phyloP scores from a whole-genome alignment of 2,329 filamentous ascomycete species.

The Trichophaea hybrida region DNA sequence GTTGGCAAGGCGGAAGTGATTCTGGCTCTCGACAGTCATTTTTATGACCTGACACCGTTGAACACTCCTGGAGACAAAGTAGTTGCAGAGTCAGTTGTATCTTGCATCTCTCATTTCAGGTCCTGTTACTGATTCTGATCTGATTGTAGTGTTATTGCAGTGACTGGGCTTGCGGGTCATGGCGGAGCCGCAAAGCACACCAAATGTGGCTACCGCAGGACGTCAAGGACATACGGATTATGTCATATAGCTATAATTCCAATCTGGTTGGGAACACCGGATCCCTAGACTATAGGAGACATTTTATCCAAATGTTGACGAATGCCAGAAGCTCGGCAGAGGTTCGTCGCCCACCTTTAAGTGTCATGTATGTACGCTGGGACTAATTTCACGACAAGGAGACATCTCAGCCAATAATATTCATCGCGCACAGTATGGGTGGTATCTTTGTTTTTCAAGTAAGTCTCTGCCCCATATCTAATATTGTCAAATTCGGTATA shows the following conservation, averaged over 20 bases:
- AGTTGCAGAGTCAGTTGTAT: background rate
- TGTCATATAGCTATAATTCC: slow-evolving; percentile 6
- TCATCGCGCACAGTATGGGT: slow-evolving; percentile 8
- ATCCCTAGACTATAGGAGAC: background rate
- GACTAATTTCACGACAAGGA: background rate
- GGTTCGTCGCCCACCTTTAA: background rate
- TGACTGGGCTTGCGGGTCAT: slow-evolving; percentile 7
- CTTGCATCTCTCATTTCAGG: background rate
- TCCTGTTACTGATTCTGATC: background rate
- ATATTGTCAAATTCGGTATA: too few relatives aligned
- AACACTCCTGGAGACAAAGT: background rate
- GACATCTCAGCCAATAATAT: slow-evolving; percentile 1
- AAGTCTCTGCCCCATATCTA: background rate
- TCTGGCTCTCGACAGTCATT: too few relatives aligned
- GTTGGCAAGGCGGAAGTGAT: background rate
- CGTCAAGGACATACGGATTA: slow-evolving; percentile 2
- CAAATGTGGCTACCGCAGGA: slow-evolving; percentile 9
- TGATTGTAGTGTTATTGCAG: background rate
- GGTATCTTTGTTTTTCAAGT: slow-evolving; percentile 5
- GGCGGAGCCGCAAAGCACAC: slow-evolving; percentile 1
- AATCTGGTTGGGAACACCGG: background rate
- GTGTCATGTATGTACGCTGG: background rate
- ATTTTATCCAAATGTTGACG: slow-evolving; percentile 3
- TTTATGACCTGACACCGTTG: background rate
- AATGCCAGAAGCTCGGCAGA: background rate